Evolutionary conservation across 306 rosid genomes (phyloP).

Genomic region (Chamaecrista fasciculata): DNA sequence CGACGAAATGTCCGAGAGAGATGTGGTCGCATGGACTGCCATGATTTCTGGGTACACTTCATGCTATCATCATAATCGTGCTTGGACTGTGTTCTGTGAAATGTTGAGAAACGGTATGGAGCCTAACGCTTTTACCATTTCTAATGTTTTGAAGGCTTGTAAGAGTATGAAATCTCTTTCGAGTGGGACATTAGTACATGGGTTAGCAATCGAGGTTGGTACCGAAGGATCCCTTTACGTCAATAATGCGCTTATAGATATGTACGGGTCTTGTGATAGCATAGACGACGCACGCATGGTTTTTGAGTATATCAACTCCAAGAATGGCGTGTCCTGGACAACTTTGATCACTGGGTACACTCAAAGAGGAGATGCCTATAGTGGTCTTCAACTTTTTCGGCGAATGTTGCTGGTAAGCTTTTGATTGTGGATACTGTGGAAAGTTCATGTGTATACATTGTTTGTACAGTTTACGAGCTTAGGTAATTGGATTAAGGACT

Average conservation of each 20-base stretch:
- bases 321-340: constrained; percentile 70
- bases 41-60: constrained; percentile 66
- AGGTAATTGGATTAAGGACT: neutral
- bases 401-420: constrained; percentile 46
- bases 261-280: constrained; percentile 63
- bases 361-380: constrained; percentile 60
- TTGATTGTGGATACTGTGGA: neutral
- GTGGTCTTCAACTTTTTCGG: constrained; percentile 55
- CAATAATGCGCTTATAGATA: constrained; percentile 61
- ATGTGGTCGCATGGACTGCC: constrained; percentile 69
- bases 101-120: constrained; percentile 45
- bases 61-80: constrained; percentile 38
- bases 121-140: constrained; percentile 66
- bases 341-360: constrained; percentile 75
- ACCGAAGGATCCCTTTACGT: constrained; percentile 52
- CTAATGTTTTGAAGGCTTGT: constrained; percentile 65
- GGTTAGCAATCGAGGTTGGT: constrained; percentile 52
- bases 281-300: constrained; percentile 54
- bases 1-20: constrained; percentile 66
- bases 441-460: neutral
- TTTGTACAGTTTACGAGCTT: neutral
- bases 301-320: constrained; percentile 43
- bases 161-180: constrained; percentile 57
- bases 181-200: constrained; percentile 54
- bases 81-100: constrained; percentile 55